A percentile compares a stretch with the other conserved stretches of the same genome.
These are phyloP conservation scores for Erysimum pusillum DNA, from an alignment of 441 rosid genomes.

Conservation along the genomic window DNA sequence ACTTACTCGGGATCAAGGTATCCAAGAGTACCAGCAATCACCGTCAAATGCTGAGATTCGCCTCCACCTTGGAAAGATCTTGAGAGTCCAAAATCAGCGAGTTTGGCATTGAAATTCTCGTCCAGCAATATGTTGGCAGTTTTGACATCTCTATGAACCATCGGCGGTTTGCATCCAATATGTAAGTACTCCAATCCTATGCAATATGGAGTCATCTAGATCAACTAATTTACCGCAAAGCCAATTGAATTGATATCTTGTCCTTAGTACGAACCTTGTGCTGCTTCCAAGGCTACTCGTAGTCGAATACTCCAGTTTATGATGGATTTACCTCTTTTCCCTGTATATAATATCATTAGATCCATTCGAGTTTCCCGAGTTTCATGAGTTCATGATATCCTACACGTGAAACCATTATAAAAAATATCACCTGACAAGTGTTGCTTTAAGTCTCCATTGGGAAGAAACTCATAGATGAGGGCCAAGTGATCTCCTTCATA, in stretches of 20 bases:
- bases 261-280: too few relatives aligned
- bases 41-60: slow-evolving; percentile 35
- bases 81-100: slow-evolving; percentile 60
- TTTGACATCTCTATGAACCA: slow-evolving; percentile 55
- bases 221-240: too few relatives aligned
- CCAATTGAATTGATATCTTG: too few relatives aligned
- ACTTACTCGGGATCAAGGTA: slow-evolving; percentile 57
- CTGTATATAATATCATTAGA: too few relatives aligned
- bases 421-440: too few relatives aligned
- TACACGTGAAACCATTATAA: too few relatives aligned
- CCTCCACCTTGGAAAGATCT: slow-evolving; percentile 38
- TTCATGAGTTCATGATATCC: too few relatives aligned
- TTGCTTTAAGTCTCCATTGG: slow-evolving; percentile 9
- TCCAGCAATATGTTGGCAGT: slow-evolving; percentile 51
- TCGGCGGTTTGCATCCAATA: slow-evolving; percentile 52
- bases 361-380: too few relatives aligned
- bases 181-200: slow-evolving; percentile 33
- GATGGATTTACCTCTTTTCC: too few relatives aligned
- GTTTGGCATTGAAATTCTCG: slow-evolving; percentile 48
- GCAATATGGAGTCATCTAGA: too few relatives aligned
- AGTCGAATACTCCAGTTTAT: too few relatives aligned
- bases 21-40: slow-evolving; percentile 51
- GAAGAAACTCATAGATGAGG: slow-evolving; percentile 32
- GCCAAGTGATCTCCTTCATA: neutral
- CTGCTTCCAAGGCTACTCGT: too few relatives aligned